Percentiles rank a stretch among this genome's conserved stretches.
These are phyloP conservation scores for Pulveroboletus sp. DNA, from an alignment of 768 basidiomycete genomes.

Conservation along the genomic window DNA sequence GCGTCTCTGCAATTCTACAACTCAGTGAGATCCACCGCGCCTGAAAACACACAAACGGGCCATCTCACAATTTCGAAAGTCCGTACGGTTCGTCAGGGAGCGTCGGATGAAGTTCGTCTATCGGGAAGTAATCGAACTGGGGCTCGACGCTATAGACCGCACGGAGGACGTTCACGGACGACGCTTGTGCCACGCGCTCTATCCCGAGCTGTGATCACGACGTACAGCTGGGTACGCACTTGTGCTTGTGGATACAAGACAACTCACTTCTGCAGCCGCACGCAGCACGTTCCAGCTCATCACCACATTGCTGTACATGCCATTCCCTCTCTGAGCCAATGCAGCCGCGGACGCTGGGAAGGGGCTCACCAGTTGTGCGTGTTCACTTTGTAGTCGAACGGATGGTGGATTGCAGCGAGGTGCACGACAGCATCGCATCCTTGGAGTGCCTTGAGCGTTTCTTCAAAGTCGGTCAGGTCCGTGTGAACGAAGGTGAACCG, in stretches of 20 bases:
- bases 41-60: neutral
- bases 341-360: neutral
- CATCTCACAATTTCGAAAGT: constrained; percentile 57
- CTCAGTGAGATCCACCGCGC: constrained; percentile 1
- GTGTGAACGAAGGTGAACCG: constrained; percentile 42
- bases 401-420: constrained; percentile 45
- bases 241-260: neutral
- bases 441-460: constrained; percentile 39
- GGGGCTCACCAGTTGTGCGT: constrained; percentile 54
- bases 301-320: constrained; percentile 53
- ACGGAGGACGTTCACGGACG: constrained; percentile 58
- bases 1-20: constrained; percentile 58
- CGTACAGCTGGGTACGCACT: neutral
- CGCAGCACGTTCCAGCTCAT: constrained; percentile 67
- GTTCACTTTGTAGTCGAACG: constrained; percentile 51
- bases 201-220: constrained; percentile 46
- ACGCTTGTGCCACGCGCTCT: constrained; percentile 58
- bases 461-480: constrained; percentile 51
- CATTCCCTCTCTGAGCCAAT: neutral
- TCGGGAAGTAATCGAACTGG: constrained; percentile 58
- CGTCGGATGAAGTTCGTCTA: constrained; percentile 61
- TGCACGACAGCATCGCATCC: constrained; percentile 59
- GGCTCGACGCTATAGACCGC: constrained; percentile 44
- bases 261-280: constrained; percentile 58
- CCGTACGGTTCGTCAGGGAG: constrained; percentile 68